phyloP scores from a whole-genome alignment of 108 stramenopile species.

The Aurantiochytrium sp. region DNA sequence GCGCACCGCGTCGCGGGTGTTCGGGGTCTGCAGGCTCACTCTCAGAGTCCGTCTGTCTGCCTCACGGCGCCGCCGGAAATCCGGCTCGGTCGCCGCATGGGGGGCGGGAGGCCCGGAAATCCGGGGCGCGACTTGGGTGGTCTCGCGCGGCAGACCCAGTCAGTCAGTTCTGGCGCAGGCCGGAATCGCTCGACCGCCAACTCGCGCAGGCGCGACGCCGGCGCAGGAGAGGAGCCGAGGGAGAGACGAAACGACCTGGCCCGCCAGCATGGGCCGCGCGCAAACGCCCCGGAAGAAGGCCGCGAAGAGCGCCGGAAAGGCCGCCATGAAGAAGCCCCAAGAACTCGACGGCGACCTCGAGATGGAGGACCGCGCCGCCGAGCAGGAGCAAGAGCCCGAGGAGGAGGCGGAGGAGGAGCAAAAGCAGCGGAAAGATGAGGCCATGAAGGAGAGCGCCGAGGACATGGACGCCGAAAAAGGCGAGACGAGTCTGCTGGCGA shows the following conservation, averaged over 20 bases:
- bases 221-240: no score
- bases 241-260: no score
- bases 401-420: background rate
- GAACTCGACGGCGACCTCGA: background rate
- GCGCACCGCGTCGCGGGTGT: no score
- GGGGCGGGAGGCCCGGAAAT: no score
- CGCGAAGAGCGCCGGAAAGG: background rate
- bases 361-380: no score
- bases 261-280: no score
- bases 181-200: no score
- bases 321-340: background rate
- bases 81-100: background rate
- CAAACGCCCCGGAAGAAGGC: background rate
- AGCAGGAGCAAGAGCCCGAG: background rate
- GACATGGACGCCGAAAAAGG: background rate
- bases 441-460: background rate
- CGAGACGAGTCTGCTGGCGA: background rate
- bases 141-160: no score
- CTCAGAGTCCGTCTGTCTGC: background rate
- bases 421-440: background rate
- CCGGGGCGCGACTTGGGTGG: no score
- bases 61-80: background rate
- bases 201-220: no score
- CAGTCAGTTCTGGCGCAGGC: no score
- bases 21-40: no score